These are phyloP conservation scores for Alloascoidea africana DNA, from an alignment of 805 yeast species.

Conservation along the genomic window DNA sequence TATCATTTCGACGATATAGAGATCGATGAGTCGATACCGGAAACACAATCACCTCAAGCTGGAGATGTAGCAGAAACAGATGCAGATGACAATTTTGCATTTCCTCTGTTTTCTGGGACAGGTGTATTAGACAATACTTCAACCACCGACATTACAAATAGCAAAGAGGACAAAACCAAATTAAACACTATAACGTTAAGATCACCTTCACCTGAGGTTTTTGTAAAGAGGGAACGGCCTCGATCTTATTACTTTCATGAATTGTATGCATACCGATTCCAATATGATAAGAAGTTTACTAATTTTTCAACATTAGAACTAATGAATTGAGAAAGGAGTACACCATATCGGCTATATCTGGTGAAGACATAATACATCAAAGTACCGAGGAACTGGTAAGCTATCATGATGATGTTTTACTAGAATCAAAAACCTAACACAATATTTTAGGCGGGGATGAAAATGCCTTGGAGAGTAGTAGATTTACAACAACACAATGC, in stretches of 20 bases:
- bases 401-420: not conserved
- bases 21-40: no score
- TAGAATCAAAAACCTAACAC: not conserved
- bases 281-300: no score
- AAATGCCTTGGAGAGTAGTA: slow-evolving; percentile 1
- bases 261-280: not conserved
- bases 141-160: not conserved
- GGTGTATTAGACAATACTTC: not conserved
- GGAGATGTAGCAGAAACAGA: no score
- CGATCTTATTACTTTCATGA: not conserved
- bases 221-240: not conserved
- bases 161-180: no score
- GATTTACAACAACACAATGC: not conserved
- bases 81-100: not conserved
- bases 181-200: slow-evolving; percentile 1
- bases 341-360: not conserved
- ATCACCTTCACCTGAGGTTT: not conserved
- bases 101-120: not conserved
- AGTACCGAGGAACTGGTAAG: not conserved
- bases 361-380: not conserved
- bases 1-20: no score
- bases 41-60: no score
- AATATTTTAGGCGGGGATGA: not conserved
- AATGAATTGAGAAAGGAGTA: not conserved
- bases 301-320: no score